Evolutionary conservation across 768 basidiomycete genomes (phyloP).

Genomic region (Termitomyces sp.): DNA sequence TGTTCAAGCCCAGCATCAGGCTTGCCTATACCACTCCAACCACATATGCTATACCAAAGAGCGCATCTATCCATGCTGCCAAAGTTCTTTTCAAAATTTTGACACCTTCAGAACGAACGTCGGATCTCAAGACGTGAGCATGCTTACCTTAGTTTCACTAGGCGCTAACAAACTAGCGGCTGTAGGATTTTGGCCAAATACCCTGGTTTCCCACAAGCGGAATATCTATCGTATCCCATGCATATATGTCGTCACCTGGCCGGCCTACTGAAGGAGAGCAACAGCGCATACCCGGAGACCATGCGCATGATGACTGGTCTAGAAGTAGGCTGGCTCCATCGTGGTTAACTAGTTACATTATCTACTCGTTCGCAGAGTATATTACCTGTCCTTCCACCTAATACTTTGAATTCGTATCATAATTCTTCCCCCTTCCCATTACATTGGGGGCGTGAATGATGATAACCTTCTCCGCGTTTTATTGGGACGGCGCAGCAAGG

Average conservation of each 20-base stretch:
- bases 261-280: slow-evolving; percentile 70
- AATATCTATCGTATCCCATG: slow-evolving; percentile 80
- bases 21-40: slow-evolving; percentile 64
- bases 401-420: too few relatives aligned
- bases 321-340: slow-evolving; percentile 75
- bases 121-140: slow-evolving; percentile 51
- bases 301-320: slow-evolving; percentile 77
- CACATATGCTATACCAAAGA: slow-evolving; percentile 54
- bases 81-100: slow-evolving; percentile 86
- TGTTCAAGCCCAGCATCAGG: slow-evolving; percentile 87
- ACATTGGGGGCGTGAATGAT: too few relatives aligned
- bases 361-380: not conserved
- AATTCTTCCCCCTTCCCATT: too few relatives aligned
- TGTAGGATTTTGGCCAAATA: slow-evolving; percentile 59
- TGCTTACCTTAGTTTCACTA: not conserved
- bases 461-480: too few relatives aligned
- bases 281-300: slow-evolving; percentile 65
- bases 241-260: slow-evolving; percentile 70
- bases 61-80: slow-evolving; percentile 59
- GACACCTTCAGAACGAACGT: slow-evolving; percentile 46
- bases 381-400: not conserved
- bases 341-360: slow-evolving; percentile 20
- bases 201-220: slow-evolving; percentile 84
- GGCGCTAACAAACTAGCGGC: not conserved
- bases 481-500: too few relatives aligned